phyloP scores from a whole-genome alignment of 2,329 filamentous ascomycete species.

The Chaetomiaceae sp. region DNA sequence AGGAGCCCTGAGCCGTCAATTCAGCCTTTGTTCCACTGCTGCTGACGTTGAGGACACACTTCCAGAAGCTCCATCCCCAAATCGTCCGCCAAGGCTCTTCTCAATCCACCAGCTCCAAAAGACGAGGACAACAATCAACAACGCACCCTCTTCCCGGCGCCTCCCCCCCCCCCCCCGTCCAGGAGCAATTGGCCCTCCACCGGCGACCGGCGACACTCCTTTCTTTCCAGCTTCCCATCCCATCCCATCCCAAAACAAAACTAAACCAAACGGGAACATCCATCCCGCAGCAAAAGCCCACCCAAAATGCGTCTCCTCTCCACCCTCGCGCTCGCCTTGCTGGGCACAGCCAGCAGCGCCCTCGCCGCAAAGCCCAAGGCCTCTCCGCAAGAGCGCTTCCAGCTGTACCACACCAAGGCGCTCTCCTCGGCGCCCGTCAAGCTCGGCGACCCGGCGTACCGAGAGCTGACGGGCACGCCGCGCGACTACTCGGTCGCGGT shows the following conservation, averaged over 20 bases:
- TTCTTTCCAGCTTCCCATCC: background rate
- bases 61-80: conserved; percentile 11
- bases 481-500: conserved; percentile 81
- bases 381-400: conserved; percentile 57
- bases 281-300: conserved; percentile 4
- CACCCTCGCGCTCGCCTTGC: conserved; percentile 59
- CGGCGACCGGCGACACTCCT: background rate
- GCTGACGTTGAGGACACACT: conserved; percentile 21
- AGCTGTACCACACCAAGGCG: conserved; percentile 64
- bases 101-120: conserved; percentile 4
- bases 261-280: background rate
- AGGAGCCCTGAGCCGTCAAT: background rate
- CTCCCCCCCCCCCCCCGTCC: conserved; percentile 1
- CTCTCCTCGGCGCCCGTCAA: conserved; percentile 65
- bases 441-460: conserved; percentile 72
- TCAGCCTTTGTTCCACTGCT: too few relatives aligned
- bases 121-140: conserved; percentile 14
- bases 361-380: conserved; percentile 53
- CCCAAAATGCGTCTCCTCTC: conserved; percentile 64
- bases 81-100: conserved; percentile 15
- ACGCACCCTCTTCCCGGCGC: too few relatives aligned
- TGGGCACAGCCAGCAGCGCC: conserved; percentile 45
- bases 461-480: conserved; percentile 67
- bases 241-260: background rate
- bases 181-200: conserved; percentile 22